phyloP scores from a whole-genome alignment of 805 yeast genomes.

The Metschnikowia peoriensis region DNA sequence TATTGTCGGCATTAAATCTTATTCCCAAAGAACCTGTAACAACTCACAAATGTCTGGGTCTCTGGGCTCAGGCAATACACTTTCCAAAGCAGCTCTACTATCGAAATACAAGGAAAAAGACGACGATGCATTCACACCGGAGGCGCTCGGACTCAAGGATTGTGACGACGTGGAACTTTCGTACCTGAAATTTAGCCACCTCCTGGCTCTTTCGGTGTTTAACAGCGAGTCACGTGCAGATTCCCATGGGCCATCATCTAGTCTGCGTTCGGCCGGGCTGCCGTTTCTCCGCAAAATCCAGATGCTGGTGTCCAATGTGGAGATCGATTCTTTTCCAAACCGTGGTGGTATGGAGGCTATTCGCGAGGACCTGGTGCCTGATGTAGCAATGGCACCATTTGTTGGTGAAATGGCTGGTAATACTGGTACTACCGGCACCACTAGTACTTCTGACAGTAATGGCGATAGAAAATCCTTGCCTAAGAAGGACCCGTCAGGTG shows the following conservation, averaged over 20 bases:
- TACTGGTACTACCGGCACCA: not conserved
- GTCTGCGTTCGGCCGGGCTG: slow-evolving; percentile 14
- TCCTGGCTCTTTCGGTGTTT: slow-evolving; percentile 23
- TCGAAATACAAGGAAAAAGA: slow-evolving; percentile 12
- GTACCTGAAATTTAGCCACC: slow-evolving; percentile 37
- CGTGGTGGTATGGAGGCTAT: slow-evolving; percentile 3
- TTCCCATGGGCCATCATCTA: slow-evolving; percentile 3
- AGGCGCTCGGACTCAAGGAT: slow-evolving; percentile 29
- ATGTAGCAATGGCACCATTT: no score
- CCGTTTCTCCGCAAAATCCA: slow-evolving; percentile 34
- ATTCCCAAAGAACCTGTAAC: no score
- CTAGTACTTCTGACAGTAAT: not conserved
- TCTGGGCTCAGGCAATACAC: not conserved
- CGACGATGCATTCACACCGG: slow-evolving; percentile 19
- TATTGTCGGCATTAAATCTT: no score
- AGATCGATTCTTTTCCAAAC: slow-evolving; percentile 9
- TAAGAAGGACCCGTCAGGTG: no score
- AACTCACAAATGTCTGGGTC: slow-evolving; percentile 1
- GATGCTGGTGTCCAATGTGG: slow-evolving; percentile 12
- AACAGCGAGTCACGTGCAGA: slow-evolving; percentile 4
- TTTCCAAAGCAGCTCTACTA: slow-evolving; percentile 11
- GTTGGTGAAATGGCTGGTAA: not conserved
- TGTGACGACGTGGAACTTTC: slow-evolving; percentile 29
- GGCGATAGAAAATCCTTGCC: not conserved
- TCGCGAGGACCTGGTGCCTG: not conserved